These are phyloP conservation scores for Scedosporium minutisporum DNA, from an alignment of 2,329 filamentous ascomycete species.

Conservation along the genomic window DNA sequence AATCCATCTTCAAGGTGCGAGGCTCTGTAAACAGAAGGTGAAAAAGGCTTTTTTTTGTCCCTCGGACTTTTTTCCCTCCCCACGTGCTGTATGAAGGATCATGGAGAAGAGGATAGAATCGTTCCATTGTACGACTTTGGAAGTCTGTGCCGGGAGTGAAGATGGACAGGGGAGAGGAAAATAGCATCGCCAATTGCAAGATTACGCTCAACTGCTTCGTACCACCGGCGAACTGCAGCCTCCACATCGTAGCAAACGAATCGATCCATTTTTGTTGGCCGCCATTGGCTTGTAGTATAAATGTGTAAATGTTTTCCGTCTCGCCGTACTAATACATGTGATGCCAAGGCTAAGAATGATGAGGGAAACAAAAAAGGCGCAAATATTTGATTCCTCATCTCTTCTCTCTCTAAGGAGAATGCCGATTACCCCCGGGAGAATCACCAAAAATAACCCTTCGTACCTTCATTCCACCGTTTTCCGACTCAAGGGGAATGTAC, in stretches of 20 bases:
- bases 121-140: background rate
- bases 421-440: too few relatives aligned
- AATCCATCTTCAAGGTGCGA: background rate
- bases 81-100: too few relatives aligned
- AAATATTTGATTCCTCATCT: background rate
- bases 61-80: too few relatives aligned
- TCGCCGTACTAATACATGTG: background rate
- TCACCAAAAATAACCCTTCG: too few relatives aligned
- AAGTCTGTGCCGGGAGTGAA: too few relatives aligned
- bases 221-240: background rate
- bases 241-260: background rate
- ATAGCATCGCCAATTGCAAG: background rate
- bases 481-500: too few relatives aligned
- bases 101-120: background rate
- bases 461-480: too few relatives aligned
- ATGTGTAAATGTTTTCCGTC: background rate
- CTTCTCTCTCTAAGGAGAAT: background rate
- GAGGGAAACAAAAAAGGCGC: background rate
- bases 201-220: background rate
- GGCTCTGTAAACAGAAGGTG: too few relatives aligned
- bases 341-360: background rate
- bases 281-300: background rate
- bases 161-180: background rate
- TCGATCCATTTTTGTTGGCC: background rate
- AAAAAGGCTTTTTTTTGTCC: too few relatives aligned